phyloP scores from a whole-genome alignment of 306 rosid species.

The Quercus mongolica region DNA sequence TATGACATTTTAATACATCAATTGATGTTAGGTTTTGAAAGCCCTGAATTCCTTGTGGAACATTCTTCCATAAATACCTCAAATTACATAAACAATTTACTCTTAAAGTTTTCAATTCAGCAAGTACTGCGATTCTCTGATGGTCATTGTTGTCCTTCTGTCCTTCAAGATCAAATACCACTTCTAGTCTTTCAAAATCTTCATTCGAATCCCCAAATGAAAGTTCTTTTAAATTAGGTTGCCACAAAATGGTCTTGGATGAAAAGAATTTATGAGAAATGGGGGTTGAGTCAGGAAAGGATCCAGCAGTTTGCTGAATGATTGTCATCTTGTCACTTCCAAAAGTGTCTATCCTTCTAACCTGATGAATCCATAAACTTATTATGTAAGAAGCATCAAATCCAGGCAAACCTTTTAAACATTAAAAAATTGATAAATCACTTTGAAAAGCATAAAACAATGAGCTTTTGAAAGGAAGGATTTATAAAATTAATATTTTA shows the following conservation, averaged over 20 bases:
- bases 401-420: too few species aligned
- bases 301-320: too few species aligned
- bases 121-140: background rate
- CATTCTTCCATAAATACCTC: background rate
- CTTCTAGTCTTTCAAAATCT: background rate
- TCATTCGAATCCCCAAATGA: fast-evolving
- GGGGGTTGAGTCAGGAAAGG: background rate
- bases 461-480: too few species aligned
- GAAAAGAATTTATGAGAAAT: background rate
- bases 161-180: background rate
- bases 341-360: too few species aligned
- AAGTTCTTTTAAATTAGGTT: background rate
- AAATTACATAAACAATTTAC: fast-evolving
- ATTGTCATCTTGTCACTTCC: too few species aligned
- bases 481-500: too few species aligned
- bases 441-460: too few species aligned
- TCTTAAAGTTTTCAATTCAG: background rate
- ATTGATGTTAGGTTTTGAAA: background rate
- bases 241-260: background rate
- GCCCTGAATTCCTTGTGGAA: background rate
- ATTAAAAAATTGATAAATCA: too few species aligned
- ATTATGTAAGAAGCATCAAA: too few species aligned
- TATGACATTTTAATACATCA: fast-evolving
- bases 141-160: background rate
- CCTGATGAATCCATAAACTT: too few species aligned